Evolutionary conservation across 305 asterid genomes (phyloP), one percentile per base, ranked within the genome.

Genomic region (Withania somnifera): DNA sequence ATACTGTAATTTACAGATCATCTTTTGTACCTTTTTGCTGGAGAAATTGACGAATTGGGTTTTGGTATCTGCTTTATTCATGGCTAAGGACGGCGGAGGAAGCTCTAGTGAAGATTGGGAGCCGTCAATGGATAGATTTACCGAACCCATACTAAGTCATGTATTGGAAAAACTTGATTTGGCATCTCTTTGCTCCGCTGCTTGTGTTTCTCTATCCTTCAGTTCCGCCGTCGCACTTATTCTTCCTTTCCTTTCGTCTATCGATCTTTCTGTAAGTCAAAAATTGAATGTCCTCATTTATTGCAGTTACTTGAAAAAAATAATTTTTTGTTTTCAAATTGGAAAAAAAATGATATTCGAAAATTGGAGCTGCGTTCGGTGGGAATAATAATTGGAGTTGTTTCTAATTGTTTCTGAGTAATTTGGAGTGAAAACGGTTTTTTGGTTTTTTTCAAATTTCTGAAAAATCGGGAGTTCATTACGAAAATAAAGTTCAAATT

Each of bases 191-290:
- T 91, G 94, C 85, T 80, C 93, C 15, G 66, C 88, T 52, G 90
- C 97, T 11, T 93, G 97, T 79, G 95, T 88, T 47, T 88, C 88
- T 51, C 85, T 83, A 50, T 24, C 82, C 73, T 84, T 93, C 68
- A 82, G 82, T 42, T 87, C 89, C 67, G 52, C 79, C 45, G 93
- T 84, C 47, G 83, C 90, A 77, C 93, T 85, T 45, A 56, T 91
- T 84, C 88, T 94, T 28, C 61, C 92, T 77, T 75, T 84, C 78
- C 85, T 89, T 81, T 78, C 87, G 79, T 85, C 92, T 63, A 86
- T 93, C 20, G 94, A 94, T 88, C 89, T 94, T 28, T 91, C 97
- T 53, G 98, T 94, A 86, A 88, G 97, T 28, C 53, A 19, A 32
- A 26, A 64, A 32, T 32, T 64, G 45, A 69, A 69, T 69, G 56